These are phyloP conservation scores for Centrapalus pauciflorus DNA, from an alignment of 129 eudicot species.

Conservation along the genomic window DNA sequence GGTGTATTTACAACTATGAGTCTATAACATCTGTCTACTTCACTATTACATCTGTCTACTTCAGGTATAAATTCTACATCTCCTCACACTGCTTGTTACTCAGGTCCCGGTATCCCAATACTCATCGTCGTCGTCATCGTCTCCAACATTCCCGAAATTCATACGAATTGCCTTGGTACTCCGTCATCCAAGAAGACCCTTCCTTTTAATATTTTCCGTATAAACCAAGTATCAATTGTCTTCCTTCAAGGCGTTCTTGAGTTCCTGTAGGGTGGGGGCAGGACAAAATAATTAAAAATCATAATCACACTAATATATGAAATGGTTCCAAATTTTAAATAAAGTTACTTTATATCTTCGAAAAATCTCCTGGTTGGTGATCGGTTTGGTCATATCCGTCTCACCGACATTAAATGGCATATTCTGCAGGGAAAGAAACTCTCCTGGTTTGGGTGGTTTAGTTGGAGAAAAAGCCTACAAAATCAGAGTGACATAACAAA, in stretches of 20 bases:
- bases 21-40: slow-evolving; percentile 60
- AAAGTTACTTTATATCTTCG: slow-evolving; percentile 79
- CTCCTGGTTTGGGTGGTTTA: slow-evolving; percentile 80
- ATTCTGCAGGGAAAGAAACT: slow-evolving; percentile 62
- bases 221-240: slow-evolving; percentile 85
- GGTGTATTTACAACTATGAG: slow-evolving; percentile 61
- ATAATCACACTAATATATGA: background rate
- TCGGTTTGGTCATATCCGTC: slow-evolving; percentile 45
- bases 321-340: background rate
- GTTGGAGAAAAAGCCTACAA: slow-evolving; percentile 81
- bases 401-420: slow-evolving; percentile 64
- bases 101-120: slow-evolving; percentile 49
- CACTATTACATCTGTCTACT: no score
- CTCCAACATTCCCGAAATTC: slow-evolving; percentile 37
- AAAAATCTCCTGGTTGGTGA: slow-evolving; percentile 52
- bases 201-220: slow-evolving; percentile 80
- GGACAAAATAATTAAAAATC: background rate
- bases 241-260: slow-evolving; percentile 81
- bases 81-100: slow-evolving; percentile 38
- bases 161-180: slow-evolving; percentile 43
- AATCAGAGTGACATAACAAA: background rate
- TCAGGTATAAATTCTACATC: slow-evolving; percentile 36
- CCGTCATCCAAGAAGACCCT: slow-evolving; percentile 71
- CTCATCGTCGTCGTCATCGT: slow-evolving; percentile 41
- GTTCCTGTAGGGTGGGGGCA: slow-evolving; percentile 59